Percentiles rank a stretch among this genome's conserved stretches.
Conservation (phyloP, 148 eudicot species). For the Amaranthus cruentus region DNA sequence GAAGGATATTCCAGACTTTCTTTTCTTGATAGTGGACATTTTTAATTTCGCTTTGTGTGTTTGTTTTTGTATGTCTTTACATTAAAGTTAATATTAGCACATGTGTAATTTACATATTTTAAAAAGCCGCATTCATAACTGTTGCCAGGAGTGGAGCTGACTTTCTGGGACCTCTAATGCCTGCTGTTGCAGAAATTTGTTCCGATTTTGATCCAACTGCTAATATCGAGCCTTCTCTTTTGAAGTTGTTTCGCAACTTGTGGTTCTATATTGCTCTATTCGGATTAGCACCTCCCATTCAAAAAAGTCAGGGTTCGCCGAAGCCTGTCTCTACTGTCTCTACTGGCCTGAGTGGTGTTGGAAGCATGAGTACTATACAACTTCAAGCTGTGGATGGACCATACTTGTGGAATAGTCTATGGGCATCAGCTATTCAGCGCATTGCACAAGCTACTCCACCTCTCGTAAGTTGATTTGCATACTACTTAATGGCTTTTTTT, state of each 20-base stretch:
- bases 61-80: background rate
- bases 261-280: conserved; percentile 98
- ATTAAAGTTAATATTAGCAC: background rate
- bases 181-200: conserved; percentile 96
- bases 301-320: conserved; percentile 42
- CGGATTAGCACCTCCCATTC: conserved; percentile 96
- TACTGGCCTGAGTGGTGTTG: conserved; percentile 62
- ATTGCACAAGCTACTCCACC: conserved; percentile 99
- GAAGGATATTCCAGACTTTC: background rate
- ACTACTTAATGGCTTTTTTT: background rate
- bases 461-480: conserved; percentile 61
- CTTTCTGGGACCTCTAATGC: conserved; percentile 95
- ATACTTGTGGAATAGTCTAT: conserved; percentile 81
- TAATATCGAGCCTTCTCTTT: conserved; percentile 83
- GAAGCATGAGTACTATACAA: conserved; percentile 66
- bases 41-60: background rate
- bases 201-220: conserved; percentile 85
- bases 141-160: conserved; percentile 95
- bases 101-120: background rate
- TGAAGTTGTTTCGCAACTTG: conserved; percentile 90
- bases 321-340: conserved; percentile 71
- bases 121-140: conserved; percentile 1
- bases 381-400: conserved; percentile 99
- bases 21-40: background rate
- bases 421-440: conserved; percentile 90